Evolutionary conservation across 2,329 filamentous ascomycete genomes (phyloP).

Genomic region (Dactylellina leptospora): DNA sequence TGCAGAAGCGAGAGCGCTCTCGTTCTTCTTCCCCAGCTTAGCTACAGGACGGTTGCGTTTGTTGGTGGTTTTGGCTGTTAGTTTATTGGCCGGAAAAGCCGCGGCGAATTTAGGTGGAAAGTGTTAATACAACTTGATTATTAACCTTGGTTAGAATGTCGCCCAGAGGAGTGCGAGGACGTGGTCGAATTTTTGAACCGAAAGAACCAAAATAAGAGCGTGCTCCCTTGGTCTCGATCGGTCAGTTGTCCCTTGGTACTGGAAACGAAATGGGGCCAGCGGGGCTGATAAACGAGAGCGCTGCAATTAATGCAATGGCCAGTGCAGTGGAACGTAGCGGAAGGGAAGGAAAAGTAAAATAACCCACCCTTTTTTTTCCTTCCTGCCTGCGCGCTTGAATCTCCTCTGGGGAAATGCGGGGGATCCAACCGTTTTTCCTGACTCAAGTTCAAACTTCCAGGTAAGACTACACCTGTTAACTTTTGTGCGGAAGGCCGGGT

Average conservation of each 20-base stretch:
- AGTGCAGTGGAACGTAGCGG: conserved; percentile 3
- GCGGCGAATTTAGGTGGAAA: conserved; percentile 35
- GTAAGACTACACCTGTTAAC: conserved; percentile 5
- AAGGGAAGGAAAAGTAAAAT: conserved; percentile 14
- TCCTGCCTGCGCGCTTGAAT: not conserved
- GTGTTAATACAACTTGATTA: conserved; percentile 27
- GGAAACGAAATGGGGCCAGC: conserved; percentile 7
- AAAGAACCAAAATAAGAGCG: conserved; percentile 36
- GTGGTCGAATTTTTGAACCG: conserved; percentile 46
- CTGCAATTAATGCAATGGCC: not conserved
- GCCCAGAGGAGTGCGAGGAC: not conserved
- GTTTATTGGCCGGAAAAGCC: conserved; percentile 49
- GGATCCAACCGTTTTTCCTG: conserved; percentile 13
- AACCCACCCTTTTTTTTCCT: conserved; percentile 9
- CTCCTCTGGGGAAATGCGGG: conserved; percentile 22
- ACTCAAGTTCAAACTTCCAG: too few species aligned
- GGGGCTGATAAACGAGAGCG: conserved; percentile 7
- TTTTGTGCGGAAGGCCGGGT: not conserved
- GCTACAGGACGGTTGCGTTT: conserved; percentile 29
- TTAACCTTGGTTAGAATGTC: conserved; percentile 26
- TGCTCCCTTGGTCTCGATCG: conserved; percentile 21
- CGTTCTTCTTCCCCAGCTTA: not conserved
- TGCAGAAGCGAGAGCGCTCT: conserved; percentile 44
- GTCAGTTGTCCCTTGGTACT: conserved; percentile 29
- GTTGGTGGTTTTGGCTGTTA: conserved; percentile 14